phyloP scores from a whole-genome alignment of 805 yeast genomes.

The Barnettozyma californica region DNA sequence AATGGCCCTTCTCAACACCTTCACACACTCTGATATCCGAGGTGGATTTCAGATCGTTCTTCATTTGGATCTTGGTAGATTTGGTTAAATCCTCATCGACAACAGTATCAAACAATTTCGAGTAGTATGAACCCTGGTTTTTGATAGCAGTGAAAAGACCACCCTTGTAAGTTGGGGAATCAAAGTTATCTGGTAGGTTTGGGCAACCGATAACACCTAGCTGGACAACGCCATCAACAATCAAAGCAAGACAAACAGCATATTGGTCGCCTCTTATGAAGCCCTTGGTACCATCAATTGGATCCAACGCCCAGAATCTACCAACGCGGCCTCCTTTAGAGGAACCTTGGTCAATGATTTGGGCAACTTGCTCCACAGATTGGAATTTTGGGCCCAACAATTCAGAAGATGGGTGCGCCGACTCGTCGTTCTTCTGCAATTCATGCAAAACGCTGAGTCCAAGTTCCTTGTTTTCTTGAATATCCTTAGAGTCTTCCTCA shows the following conservation, averaged over 20 bases:
- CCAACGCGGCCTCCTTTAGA: slow-evolving; percentile 75
- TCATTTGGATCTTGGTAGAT: slow-evolving; percentile 43
- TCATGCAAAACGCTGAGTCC: slow-evolving; percentile 53
- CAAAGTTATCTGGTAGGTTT: slow-evolving; percentile 51
- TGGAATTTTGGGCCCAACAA: slow-evolving; percentile 34
- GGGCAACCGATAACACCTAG: slow-evolving; percentile 97
- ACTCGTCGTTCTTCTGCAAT: slow-evolving; percentile 46
- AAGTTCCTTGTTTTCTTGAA: slow-evolving; percentile 47
- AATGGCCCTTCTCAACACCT: slow-evolving; percentile 94
- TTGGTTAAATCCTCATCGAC: slow-evolving; percentile 33
- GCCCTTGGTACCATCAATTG: slow-evolving; percentile 97
- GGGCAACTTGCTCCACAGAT: slow-evolving; percentile 45
- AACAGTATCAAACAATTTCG: slow-evolving; percentile 31
- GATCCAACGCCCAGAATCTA: slow-evolving; percentile 95
- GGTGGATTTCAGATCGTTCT: slow-evolving; percentile 38
- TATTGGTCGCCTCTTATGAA: slow-evolving; percentile 94
- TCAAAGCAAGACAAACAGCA: slow-evolving; percentile 89
- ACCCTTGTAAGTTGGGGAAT: slow-evolving; percentile 44
- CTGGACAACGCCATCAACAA: slow-evolving; percentile 78
- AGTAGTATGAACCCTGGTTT: slow-evolving; percentile 57
- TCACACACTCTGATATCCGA: slow-evolving; percentile 67
- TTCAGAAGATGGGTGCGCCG: slow-evolving; percentile 30
- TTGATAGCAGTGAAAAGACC: slow-evolving; percentile 68
- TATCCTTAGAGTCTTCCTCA: slow-evolving; percentile 79
- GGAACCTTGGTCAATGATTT: slow-evolving; percentile 73